Percentiles rank a stretch among this genome's conserved stretches.
These are phyloP conservation scores for Hamamelis virginiana DNA, from an alignment of 164 flowering plant genomes.

Conservation along the genomic window DNA sequence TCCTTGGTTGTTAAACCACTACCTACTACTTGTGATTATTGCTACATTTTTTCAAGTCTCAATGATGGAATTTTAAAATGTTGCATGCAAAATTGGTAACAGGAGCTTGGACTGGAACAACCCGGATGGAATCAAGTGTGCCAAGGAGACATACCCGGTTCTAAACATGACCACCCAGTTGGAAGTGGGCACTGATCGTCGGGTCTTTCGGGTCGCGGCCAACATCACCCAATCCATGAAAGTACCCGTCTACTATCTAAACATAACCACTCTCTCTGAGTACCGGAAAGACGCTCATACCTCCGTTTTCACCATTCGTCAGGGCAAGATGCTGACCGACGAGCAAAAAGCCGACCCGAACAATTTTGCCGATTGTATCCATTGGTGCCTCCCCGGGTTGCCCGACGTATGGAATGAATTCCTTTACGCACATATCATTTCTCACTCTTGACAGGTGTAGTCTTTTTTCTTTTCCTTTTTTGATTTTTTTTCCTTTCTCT, in stretches of 20 bases:
- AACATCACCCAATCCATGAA: conserved; percentile 61
- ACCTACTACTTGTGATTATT: neutral
- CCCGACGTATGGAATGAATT: conserved; percentile 98
- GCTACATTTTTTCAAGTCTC: neutral
- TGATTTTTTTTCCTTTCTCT: no score
- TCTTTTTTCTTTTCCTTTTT: no score
- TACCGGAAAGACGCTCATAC: conserved; percentile 90
- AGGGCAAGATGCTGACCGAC: conserved; percentile 63
- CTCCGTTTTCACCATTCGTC: conserved; percentile 65
- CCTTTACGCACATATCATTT: conserved; percentile 58
- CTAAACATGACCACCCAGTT: conserved; percentile 47
- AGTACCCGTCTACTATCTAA: conserved; percentile 58
- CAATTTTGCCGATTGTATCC: conserved; percentile 79
- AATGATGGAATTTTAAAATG: neutral
- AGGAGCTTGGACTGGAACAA: conserved; percentile 92
- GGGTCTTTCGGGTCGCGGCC: conserved; percentile 49
- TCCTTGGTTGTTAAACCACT: conserved; percentile 11
- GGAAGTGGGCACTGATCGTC: conserved; percentile 68
- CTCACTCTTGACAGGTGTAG: conserved; percentile 41
- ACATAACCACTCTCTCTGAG: conserved; percentile 81
- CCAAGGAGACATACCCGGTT: conserved; percentile 67
- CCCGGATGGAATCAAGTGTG: conserved; percentile 82
- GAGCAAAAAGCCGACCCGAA: conserved; percentile 69
- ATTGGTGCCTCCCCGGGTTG: conserved; percentile 94
- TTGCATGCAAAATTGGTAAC: neutral